Conservation (phyloP, 345 rosid species). For the Raphanus raphanistrum region DNA sequence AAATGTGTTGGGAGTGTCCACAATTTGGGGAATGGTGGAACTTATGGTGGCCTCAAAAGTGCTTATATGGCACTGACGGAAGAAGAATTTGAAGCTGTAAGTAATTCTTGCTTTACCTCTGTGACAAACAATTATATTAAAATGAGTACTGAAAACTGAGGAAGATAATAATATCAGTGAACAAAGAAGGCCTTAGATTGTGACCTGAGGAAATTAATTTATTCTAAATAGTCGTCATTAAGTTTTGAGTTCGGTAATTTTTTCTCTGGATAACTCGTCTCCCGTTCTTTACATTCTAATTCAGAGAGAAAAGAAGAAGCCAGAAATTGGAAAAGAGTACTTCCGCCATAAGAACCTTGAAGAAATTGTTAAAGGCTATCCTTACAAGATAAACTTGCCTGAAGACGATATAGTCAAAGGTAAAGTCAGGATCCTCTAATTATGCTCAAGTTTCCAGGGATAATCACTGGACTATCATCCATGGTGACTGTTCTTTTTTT, state of each 20-base stretch:
- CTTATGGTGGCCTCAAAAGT: slow-evolving; percentile 56
- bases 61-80: slow-evolving; percentile 76
- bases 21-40: slow-evolving; percentile 58
- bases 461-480: slow-evolving; percentile 16
- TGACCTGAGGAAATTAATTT: not conserved
- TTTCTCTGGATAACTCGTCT: not conserved
- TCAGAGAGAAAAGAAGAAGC: slow-evolving; percentile 88
- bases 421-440: slow-evolving; percentile 38
- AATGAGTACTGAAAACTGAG: slow-evolving; percentile 9
- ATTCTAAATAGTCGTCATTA: slow-evolving; percentile 11
- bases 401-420: slow-evolving; percentile 82
- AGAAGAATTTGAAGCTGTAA: slow-evolving; percentile 93
- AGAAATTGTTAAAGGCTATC: slow-evolving; percentile 83
- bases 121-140: not conserved
- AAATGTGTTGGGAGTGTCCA: slow-evolving; percentile 89
- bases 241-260: slow-evolving; percentile 7
- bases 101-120: slow-evolving; percentile 37
- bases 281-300: slow-evolving; percentile 24
- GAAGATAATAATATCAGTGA: slow-evolving; percentile 4
- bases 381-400: slow-evolving; percentile 75
- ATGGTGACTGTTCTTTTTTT: slow-evolving; percentile 25
- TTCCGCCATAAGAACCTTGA: slow-evolving; percentile 89
- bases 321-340: slow-evolving; percentile 91
- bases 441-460: slow-evolving; percentile 13
- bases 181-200: not conserved